These are phyloP conservation scores for Selaginella moellendorffii DNA, from an alignment of 75 land plant species.

Conservation along the genomic window DNA sequence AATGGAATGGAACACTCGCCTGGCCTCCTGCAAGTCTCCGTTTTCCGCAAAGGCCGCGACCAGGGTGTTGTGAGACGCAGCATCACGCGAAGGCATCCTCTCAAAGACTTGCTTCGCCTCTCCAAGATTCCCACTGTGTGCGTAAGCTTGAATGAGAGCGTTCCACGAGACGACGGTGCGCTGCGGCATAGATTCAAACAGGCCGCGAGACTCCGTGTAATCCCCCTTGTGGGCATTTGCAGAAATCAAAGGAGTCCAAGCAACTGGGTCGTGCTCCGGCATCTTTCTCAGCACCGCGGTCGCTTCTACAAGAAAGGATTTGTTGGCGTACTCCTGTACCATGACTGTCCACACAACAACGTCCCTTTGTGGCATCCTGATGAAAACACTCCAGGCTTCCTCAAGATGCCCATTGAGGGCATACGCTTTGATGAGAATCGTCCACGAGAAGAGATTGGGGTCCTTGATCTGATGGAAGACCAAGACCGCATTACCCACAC, in stretches of 20 bases:
- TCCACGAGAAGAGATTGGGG: conserved; percentile 3
- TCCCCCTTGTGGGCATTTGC: neutral
- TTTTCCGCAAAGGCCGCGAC: neutral
- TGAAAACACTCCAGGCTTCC: neutral
- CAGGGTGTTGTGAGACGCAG: neutral
- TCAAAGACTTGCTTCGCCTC: neutral
- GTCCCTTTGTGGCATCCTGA: neutral
- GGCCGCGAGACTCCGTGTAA: neutral
- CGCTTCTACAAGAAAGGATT: neutral
- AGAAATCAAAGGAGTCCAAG: neutral
- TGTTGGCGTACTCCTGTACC: neutral
- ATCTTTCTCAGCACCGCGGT: neutral
- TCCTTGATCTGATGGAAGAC: neutral
- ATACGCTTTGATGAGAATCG: conserved; percentile 1
- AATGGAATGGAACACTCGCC: neutral
- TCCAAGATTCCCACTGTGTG: neutral
- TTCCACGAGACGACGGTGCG: neutral
- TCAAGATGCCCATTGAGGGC: conserved; percentile 1
- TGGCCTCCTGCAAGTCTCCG: neutral
- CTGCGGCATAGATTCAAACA: neutral
- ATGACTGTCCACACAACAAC: neutral
- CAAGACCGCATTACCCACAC: neutral
- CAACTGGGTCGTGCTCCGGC: neutral
- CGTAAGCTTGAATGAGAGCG: neutral
- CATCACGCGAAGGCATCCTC: conserved; percentile 2